Evolutionary conservation across 257 asterid species (phyloP).

Genomic region (Primulina eburnea): DNA sequence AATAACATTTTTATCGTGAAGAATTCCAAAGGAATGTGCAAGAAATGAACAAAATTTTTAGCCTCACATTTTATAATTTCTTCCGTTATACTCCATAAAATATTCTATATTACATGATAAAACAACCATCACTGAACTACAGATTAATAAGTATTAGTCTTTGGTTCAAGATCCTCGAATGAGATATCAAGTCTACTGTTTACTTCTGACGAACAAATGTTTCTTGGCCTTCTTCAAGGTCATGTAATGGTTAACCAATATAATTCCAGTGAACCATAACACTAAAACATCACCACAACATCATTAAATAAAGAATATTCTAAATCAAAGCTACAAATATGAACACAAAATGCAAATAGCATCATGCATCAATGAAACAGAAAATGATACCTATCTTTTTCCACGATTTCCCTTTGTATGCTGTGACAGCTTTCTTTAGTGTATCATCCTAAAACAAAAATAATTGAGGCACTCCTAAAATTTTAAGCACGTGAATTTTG

Average conservation of each 20-base stretch:
- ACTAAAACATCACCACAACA: conserved; percentile 21
- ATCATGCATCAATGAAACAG: conserved; percentile 22
- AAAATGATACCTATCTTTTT: conserved; percentile 83
- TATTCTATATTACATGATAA: background rate
- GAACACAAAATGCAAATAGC: background rate
- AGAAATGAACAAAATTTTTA: background rate
- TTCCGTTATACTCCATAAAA: background rate
- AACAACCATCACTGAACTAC: background rate
- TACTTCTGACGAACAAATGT: background rate
- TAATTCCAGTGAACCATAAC: conserved; percentile 5
- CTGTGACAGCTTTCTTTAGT: conserved; percentile 69
- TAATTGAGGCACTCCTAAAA: background rate
- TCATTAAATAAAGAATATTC: conserved; percentile 1
- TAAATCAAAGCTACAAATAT: conserved; percentile 16
- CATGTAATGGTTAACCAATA: conserved; percentile 2
- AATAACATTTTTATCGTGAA: background rate
- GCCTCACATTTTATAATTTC: background rate
- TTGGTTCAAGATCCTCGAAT: background rate
- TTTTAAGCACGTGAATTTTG: conserved; percentile 8
- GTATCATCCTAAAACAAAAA: conserved; percentile 70
- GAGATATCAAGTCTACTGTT: background rate
- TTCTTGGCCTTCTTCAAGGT: too few species aligned
- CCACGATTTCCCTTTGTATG: conserved; percentile 89
- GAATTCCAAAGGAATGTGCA: background rate
- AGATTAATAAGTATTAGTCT: too few species aligned